Conservation (phyloP, 2,329 filamentous ascomycete species). For the Ilyonectria sp. region DNA sequence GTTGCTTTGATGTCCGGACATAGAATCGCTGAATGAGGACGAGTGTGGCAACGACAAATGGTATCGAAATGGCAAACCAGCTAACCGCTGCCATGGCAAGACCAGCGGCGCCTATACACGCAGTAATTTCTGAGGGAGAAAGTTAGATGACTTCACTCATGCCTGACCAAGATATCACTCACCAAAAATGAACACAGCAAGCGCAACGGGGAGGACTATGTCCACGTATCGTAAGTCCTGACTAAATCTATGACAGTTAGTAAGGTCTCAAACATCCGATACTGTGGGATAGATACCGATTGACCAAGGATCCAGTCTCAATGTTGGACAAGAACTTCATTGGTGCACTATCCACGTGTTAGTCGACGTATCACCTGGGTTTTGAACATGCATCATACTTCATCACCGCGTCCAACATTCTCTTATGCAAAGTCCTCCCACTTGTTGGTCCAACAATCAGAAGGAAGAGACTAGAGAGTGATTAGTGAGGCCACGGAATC, state of each 20-base stretch:
- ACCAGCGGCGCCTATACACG: slow-evolving; percentile 60
- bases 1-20: slow-evolving; percentile 68
- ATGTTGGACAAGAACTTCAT: slow-evolving; percentile 48
- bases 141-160: neutral
- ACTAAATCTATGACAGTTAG: slow-evolving; percentile 53
- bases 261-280: neutral
- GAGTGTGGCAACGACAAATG: slow-evolving; percentile 58
- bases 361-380: neutral
- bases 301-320: slow-evolving; percentile 48
- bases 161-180: neutral
- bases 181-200: slow-evolving; percentile 49
- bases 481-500: slow-evolving; percentile 19
- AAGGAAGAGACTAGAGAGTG: slow-evolving; percentile 39
- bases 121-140: slow-evolving; percentile 38
- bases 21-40: slow-evolving; percentile 67
- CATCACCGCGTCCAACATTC: slow-evolving; percentile 46
- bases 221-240: slow-evolving; percentile 61
- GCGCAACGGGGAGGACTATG: slow-evolving; percentile 52
- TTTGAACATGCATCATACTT: slow-evolving; percentile 26
- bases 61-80: slow-evolving; percentile 63
- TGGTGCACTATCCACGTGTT: slow-evolving; percentile 38
- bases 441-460: slow-evolving; percentile 46
- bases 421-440: slow-evolving; percentile 44
- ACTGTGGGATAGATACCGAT: slow-evolving; percentile 36
- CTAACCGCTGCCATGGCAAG: slow-evolving; percentile 60